Conservation (phyloP, 2,329 filamentous ascomycete species). For the Talaromyces sp. region DNA sequence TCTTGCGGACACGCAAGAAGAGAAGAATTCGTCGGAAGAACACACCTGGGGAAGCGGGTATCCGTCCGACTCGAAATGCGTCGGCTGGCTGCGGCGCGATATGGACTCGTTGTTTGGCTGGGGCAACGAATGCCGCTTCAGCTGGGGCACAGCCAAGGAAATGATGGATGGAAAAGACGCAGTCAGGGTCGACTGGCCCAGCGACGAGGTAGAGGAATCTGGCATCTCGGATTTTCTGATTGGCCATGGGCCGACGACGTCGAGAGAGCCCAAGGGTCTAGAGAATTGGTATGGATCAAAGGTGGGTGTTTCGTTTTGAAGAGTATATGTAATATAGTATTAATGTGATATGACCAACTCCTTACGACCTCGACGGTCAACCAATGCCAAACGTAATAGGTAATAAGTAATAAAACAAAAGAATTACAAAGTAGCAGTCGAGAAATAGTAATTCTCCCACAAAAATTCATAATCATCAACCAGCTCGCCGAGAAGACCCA, state of each 20-base stretch:
- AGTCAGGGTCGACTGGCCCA: conserved; percentile 78
- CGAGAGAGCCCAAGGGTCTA: conserved; percentile 63
- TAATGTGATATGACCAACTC: background rate
- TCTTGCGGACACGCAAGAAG: conserved; percentile 29
- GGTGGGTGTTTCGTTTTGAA: conserved; percentile 70
- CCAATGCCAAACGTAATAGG: background rate
- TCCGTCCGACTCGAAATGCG: conserved; percentile 77
- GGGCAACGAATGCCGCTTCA: conserved; percentile 88
- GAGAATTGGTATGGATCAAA: conserved; percentile 72
- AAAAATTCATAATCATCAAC: conserved; percentile 95
- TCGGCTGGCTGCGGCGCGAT: conserved; percentile 73
- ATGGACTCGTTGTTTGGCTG: conserved; percentile 95
- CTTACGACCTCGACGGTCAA: background rate
- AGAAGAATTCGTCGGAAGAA: background rate
- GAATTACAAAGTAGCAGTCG: conserved; percentile 50
- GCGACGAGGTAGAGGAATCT: conserved; percentile 62
- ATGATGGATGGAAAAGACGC: conserved; percentile 73
- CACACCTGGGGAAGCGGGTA: conserved; percentile 87
- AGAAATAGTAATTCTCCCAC: conserved; percentile 97
- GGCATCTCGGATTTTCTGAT: conserved; percentile 73
- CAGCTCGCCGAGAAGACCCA: conserved; percentile 76
- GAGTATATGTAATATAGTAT: background rate
- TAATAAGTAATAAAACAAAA: conserved; percentile 1
- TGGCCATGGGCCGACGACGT: conserved; percentile 26
- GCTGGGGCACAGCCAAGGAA: conserved; percentile 93